A percentile compares a stretch with the other conserved stretches of the same genome.
Conservation (phyloP, 75 land plant genomes). For the Gnetum montanum region DNA sequence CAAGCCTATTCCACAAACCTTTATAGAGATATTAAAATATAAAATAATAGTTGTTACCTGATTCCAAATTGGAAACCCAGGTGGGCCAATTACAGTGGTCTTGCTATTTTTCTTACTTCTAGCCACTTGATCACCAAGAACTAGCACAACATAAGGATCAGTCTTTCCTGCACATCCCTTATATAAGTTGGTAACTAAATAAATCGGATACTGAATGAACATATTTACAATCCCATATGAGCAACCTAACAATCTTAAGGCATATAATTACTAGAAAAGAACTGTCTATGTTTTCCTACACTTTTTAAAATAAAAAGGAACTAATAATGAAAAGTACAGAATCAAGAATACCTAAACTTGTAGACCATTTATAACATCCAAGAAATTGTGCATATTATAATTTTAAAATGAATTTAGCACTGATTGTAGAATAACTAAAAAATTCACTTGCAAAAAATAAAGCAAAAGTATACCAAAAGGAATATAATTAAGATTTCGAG, state of each 20-base stretch:
- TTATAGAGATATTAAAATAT: neutral
- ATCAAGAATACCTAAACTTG: too few species aligned
- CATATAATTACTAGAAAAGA: too few species aligned
- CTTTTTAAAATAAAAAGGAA: too few species aligned
- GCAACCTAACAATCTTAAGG: neutral
- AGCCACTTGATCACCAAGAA: conserved; percentile 83
- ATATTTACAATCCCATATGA: neutral
- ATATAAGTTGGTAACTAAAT: neutral
- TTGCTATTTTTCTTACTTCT: conserved; percentile 95
- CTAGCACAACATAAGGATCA: conserved; percentile 82
- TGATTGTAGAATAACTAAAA: too few species aligned
- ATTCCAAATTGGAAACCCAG: conserved; percentile 99
- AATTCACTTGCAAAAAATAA: too few species aligned
- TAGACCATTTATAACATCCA: too few species aligned
- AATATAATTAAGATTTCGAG: conserved; percentile 69
- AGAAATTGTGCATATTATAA: neutral
- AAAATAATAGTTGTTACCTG: too few species aligned
- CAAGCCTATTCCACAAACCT: neutral
- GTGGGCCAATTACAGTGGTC: conserved; percentile 90
- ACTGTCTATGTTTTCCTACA: neutral
- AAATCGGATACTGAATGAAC: neutral
- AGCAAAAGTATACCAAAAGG: conserved; percentile 24
- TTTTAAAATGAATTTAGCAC: too few species aligned
- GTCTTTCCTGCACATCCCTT: conserved; percentile 58
- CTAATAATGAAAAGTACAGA: neutral